Base-by-base conservation (phyloP, 352 stramenopile species). In the Globisporangium spinosum region DNA sequence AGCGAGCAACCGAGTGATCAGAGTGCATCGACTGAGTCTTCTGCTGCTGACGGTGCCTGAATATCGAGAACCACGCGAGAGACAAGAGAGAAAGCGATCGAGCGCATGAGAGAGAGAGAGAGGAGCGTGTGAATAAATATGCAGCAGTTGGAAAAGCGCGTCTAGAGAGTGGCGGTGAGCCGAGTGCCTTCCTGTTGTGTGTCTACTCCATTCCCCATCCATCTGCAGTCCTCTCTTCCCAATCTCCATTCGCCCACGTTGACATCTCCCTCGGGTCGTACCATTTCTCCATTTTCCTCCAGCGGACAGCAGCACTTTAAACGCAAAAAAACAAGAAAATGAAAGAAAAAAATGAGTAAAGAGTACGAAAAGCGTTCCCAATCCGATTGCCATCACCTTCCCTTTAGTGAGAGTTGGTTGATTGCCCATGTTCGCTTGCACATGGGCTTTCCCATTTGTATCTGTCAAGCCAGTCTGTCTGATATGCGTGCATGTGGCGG, bases 91-190 rank as follows among this genome's bases (percentile, higher is more conserved):
- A 58, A 10, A 59, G 20, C 32, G 54, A 23, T 22, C 25, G 20
- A 23, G 6, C 17, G 43, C 17, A 22, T 51, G 43, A 49, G 15
- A 49, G 27, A 17, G 34, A 62, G 57, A 35, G 34, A 15, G 35
- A 17, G n/a, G 22, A 35, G 57, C n/a, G 27, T 38, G 35, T 53
- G 58, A 63, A 63, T 63, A 63, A 63, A 63, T 53, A 63, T 63
- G 58, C 58, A 63, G 34, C 45, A 47, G 34, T 53, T 63, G 58
- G 58, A 51, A 49, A 9, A 35, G 20, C 58, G 57, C 57, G 34
- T 53, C 25, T 59, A 34, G 27, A 38, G 54, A 34, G 17, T n/a
- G 27, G 22, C 27, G 27, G 6, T 23, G 53, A 23, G 25, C 53
- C 13, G 40, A 47, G 40, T 47, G 40, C 40, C 40, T 29, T 58